Base-by-base conservation (phyloP, 495 filamentous ascomycete species). In the Neurospora sp. region DNA sequence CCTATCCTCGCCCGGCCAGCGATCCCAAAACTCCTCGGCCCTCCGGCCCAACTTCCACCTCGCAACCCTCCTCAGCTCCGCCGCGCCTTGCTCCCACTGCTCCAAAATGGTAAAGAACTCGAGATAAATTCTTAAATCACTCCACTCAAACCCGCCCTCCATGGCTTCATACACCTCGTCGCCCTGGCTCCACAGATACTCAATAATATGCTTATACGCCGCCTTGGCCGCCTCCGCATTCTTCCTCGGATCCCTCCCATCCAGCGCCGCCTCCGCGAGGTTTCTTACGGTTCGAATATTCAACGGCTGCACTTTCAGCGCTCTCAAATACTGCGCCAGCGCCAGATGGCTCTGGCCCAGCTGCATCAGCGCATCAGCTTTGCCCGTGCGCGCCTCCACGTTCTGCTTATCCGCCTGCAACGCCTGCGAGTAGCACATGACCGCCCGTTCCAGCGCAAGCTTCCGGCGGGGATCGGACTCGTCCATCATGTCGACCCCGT, bases 41-140 rank as follows among this genome's bases (percentile, higher is more conserved):
- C 84, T 83, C 37, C 96, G 90, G 27, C 93, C 92, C 40, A 96
- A 82, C 37, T 97, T 83, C 94, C 94, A 97, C 68, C 96, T 85
- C 37, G 90, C 86, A 5, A 97, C 76, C 16, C 83, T 82, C 78
- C 91, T 95, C 12, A 96, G 81, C 75, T 90, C 86, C 27, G 78
- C 78, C 7, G 97, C 85, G 10, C 91, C 94, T 70, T 90, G 84
- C 12, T 84, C 81, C 77, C 88, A 90, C 71, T 86, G 83, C 70
- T 86, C 85, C 8, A 88, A 76, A 68, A 89, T 88, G 14, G 86
- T 85, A 74, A 93, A 91, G 31, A 98, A 85, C 76, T 97, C 94
- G 37, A 91, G 86, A 73, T 94, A 97, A 70, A 94, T 90, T 75
- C 94, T 91, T 41, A 95, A 79, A 78, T 97, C 92, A 39, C 89